Evolutionary conservation across 352 stramenopile genomes (phyloP), one percentile per base, ranked within the genome.

Genomic region (Globisporangium irregulare): DNA sequence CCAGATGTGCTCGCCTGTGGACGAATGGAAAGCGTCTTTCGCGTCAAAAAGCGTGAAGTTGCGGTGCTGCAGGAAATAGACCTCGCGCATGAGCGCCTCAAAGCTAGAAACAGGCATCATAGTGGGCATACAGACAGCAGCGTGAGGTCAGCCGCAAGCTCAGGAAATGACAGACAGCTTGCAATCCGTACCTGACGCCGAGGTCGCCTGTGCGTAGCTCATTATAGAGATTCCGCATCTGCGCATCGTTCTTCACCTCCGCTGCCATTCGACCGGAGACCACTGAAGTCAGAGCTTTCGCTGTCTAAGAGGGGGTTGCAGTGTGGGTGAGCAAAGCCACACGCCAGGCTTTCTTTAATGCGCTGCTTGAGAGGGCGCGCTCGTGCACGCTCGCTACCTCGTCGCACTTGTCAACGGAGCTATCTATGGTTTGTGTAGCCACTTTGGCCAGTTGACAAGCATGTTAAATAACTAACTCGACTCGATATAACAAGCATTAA

Each of bases 21-120:
- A 90, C 14, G 80, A 84, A 7, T 74, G 74, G 29, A 90, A 91
- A 9, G 82, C 80, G 43, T 89, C 77, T 54, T 86, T 88, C 9
- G 77, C 75, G 48, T 93, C 85, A 15, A 91, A 86, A 10, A 93
- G 62, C 25, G 73, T 91, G 46, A 93, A 93, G 24, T 67, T 59
- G 9, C 69, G 64, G 50, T 89, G 78, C 72, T 93, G 85, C 41
- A 87, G 64, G 58, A 89, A 93, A 71, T 93, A 93, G 15, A 91
- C 43, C 32, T 73, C 54, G 46, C 70, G 62, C 15, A 77, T 67
- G 66, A 91, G 57, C 8, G 71, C 41, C 61, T 91, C 82, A 14
- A 86, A 76, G 56, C 73, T 79, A 56, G 12, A 43, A 43, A 6
- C 36, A 43, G 7, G 6, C 5, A 36, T 10, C 32, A 36, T 0